Evolutionary conservation across 495 filamentous ascomycete species (phyloP), one percentile per base, ranked within the genome.

Genomic region (Ramalina peruviana): DNA sequence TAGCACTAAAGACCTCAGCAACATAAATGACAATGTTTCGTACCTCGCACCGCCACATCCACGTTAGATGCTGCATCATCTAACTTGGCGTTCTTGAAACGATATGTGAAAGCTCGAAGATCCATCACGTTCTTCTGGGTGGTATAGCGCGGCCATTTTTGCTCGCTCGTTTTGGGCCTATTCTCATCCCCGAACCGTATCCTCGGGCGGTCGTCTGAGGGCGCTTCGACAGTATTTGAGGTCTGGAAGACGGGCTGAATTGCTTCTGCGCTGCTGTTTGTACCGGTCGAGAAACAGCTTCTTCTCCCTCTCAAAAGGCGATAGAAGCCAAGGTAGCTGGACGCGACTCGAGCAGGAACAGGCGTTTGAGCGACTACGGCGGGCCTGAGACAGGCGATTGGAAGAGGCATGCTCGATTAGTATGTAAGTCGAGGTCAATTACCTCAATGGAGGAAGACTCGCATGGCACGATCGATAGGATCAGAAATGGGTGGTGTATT

Each of bases 401-500:
- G 36, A 20, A n/a, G 15, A n/a, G 15, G 27, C 45, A 48, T 49
- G 5, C 42, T 53, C 15, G 12, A 41, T 30, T 17, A 53, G 9
- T 19, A 25, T 30, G 20, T 37, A 47, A 38, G 30, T 3, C 1
- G 9, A n/a, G 6, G 20, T 17, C 12, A 4, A 33, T 3, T 0
- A 23, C 25, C 2, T 4, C 17, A 26, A 13, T 7, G 5, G 6
- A 33, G 9, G 12, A 13, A 33, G 30, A 33, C 5, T 11, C 9
- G 2, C 30, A 33, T 33, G 30, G 30, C 30, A 33, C 6, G 7
- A 21, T 48, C 15, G 15, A 40, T 40, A 15, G 40, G 7, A 48
- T 65, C 54, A 67, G 58, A 60, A 73, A 68, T 71, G 71, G 70
- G 62, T 67, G 64, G 64, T 75, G 65, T 71, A 36, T 54, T 56